Conservation (phyloP, 2,329 filamentous ascomycete genomes). For the Trichoderma cornu-damae region DNA sequence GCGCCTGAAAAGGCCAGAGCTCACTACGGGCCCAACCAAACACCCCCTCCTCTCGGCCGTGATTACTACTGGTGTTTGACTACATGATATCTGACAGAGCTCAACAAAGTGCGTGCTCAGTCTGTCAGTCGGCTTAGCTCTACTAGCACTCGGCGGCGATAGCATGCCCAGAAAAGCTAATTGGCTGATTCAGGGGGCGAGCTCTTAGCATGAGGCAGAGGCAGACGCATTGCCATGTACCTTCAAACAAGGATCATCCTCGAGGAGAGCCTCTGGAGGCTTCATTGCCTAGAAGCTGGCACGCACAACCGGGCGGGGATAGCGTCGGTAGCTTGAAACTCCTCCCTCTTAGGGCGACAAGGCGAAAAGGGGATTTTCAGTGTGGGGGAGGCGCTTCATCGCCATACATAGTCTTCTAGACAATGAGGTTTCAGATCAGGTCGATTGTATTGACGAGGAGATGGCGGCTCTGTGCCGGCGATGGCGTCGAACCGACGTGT, state of each 20-base stretch:
- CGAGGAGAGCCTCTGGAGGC: background rate
- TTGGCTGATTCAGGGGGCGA: constrained; percentile 1
- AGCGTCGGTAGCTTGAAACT: no score
- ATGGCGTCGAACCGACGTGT: background rate
- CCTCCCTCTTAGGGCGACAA: background rate
- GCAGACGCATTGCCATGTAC: constrained; percentile 1
- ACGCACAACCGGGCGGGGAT: background rate
- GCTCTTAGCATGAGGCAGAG: background rate
- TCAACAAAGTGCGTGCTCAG: background rate
- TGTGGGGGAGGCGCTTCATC: background rate
- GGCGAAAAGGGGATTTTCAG: background rate
- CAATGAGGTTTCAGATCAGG: constrained; percentile 1
- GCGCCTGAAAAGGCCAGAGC: background rate
- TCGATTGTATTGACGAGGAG: background rate
- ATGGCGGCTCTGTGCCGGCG: background rate
- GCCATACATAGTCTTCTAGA: background rate
- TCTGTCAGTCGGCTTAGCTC: background rate
- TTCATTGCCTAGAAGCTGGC: background rate
- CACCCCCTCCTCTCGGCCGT: background rate
- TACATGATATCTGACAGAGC: constrained; percentile 12
- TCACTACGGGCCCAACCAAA: background rate
- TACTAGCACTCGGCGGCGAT: background rate
- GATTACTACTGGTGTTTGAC: background rate
- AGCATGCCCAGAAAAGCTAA: background rate
- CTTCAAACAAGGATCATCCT: background rate